A percentile compares a stretch with the other conserved stretches of the same genome.
Conservation (phyloP, 1,284 basidiomycete species). For the Papiliotrema fonsecae region DNA sequence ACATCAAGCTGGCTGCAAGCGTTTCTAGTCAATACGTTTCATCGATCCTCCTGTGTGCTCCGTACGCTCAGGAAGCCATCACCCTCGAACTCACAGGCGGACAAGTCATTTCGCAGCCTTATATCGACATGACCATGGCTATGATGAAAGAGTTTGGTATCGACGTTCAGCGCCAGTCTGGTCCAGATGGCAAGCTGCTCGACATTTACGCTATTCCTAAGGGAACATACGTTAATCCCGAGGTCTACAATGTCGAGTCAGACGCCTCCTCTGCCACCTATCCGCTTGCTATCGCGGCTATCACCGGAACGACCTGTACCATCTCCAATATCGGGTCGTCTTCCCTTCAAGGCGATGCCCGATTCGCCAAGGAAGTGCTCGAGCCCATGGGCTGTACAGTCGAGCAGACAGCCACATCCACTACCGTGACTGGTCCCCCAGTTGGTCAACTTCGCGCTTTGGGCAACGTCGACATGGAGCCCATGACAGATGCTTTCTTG, state of each 20-base stretch:
- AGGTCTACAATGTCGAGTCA: slow-evolving; percentile 83
- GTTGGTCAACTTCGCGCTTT: slow-evolving; percentile 74
- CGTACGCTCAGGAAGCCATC: slow-evolving; percentile 78
- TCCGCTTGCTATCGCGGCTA: slow-evolving; percentile 91
- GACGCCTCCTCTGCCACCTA: slow-evolving; percentile 97
- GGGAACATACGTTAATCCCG: slow-evolving; percentile 72
- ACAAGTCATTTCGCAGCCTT: slow-evolving; percentile 95
- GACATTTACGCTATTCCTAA: slow-evolving; percentile 87
- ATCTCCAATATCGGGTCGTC: slow-evolving; percentile 85
- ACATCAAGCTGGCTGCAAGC: slow-evolving; percentile 82
- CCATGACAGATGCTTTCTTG: slow-evolving; percentile 99
- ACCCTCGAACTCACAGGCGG: slow-evolving; percentile 86
- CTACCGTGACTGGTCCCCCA: slow-evolving; percentile 88
- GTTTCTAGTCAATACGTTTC: slow-evolving; percentile 99
- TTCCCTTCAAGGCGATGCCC: slow-evolving; percentile 92
- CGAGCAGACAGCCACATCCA: slow-evolving; percentile 77
- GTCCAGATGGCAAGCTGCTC: slow-evolving; percentile 59
- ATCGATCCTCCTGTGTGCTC: slow-evolving; percentile 91
- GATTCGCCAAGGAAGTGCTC: slow-evolving; percentile 88
- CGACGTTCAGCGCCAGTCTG: slow-evolving; percentile 65
- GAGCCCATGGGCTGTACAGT: slow-evolving; percentile 93
- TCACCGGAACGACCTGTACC: slow-evolving; percentile 91
- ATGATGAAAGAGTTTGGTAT: slow-evolving; percentile 98
- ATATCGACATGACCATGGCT: slow-evolving; percentile 99
- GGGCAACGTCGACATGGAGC: slow-evolving; percentile 92